A percentile compares a stretch with the other conserved stretches of the same genome.
phyloP scores from a whole-genome alignment of 2,329 filamentous ascomycete species.

The Fusarium graminum region DNA sequence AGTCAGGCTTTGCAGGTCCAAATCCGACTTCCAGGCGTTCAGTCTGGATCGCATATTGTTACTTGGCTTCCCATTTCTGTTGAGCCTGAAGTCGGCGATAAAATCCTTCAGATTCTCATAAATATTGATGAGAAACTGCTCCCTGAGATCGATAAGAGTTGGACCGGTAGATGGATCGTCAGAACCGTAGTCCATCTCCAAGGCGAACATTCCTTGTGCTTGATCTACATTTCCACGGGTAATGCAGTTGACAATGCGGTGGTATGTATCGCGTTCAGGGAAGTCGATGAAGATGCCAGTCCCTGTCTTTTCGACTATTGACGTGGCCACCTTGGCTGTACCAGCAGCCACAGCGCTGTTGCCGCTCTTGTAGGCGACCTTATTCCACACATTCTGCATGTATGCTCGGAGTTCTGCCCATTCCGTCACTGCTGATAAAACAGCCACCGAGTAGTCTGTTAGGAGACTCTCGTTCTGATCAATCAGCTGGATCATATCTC shows the following conservation, averaged over 20 bases:
- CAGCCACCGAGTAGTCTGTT: slow-evolving; percentile 61
- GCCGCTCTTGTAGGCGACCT: slow-evolving; percentile 60
- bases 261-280: slow-evolving; percentile 59
- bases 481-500: slow-evolving; percentile 61
- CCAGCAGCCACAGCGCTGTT: slow-evolving; percentile 62
- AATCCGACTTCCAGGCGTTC: slow-evolving; percentile 57
- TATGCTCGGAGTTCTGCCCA: slow-evolving; percentile 57
- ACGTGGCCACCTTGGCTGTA: slow-evolving; percentile 58
- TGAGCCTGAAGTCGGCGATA: slow-evolving; percentile 60
- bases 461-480: slow-evolving; percentile 53
- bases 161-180: slow-evolving; percentile 1
- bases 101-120: slow-evolving; percentile 61
- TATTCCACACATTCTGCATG: slow-evolving; percentile 57
- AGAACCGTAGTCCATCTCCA: background rate
- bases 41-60: slow-evolving; percentile 58
- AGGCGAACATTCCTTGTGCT: slow-evolving; percentile 19
- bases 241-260: slow-evolving; percentile 58
- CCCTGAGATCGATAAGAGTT: slow-evolving; percentile 55
- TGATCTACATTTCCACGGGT: slow-evolving; percentile 55
- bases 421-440: slow-evolving; percentile 55
- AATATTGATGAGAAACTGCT: slow-evolving; percentile 59
- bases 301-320: slow-evolving; percentile 57
- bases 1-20: slow-evolving; percentile 56
- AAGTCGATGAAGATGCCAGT: slow-evolving; percentile 60
- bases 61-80: slow-evolving; percentile 60